Base-by-base conservation (phyloP, 148 eudicot genomes). In the Heliamphora exappendiculata region DNA sequence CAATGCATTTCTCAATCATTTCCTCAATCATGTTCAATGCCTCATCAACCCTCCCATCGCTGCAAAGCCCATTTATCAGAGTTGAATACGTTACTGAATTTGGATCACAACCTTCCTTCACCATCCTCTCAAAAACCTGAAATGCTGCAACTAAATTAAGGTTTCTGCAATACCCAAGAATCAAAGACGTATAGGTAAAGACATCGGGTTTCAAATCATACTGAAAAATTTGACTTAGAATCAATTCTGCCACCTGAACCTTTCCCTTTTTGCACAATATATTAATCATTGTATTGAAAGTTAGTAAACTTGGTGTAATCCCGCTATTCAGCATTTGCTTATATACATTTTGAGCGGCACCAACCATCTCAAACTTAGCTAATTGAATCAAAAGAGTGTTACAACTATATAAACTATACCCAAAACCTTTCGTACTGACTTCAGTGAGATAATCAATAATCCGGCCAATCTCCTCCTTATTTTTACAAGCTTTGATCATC, bases 111-210 rank as follows among this genome's bases (percentile, higher is more conserved):
- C 91, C 87, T 41, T 83, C 83, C 86, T 84, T 81, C 79, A 81
- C 44, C 97, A 91, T 91, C 84, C 78, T 64, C 76, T 83, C 47
- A 73, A 87, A 91, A 73, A 89, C 78, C 55, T 42, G 33, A 79
- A 88, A 85, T 0, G 92, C 93, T 50, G 78, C 67, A 74, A 78
- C 85, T 81, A 91, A 68, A 77, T 86, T 66, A 33, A 20, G 66
- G 36, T 82, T 88, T 80, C 89, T 82, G 82, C 92, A 91, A 75
- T 89, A 80, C 73, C 97, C 97, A 67, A 89, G 90, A 81, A 91
- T 87, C 80, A 91, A 76, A 45, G 93, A 91, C 0, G 89, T 85
- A 67, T 81, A 88, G 0, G 90, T 87, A 74, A 85, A 91, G 76
- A 78, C 92, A 82, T 91, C 92, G 0, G 97, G 97, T 7, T 64